Conservation (phyloP, 345 rosid species). For the Laguncularia racemosa region DNA sequence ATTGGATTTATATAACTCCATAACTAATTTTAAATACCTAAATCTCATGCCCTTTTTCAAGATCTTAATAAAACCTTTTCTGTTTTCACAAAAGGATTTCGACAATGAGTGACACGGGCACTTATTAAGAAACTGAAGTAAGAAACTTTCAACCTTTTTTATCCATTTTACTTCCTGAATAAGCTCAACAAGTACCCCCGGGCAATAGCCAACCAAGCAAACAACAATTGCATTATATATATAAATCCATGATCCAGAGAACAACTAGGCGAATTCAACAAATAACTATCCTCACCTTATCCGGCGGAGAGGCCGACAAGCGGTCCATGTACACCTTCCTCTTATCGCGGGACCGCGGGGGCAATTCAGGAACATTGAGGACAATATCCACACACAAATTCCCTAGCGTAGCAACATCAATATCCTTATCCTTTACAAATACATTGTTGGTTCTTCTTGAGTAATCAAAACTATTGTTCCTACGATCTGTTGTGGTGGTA, state of each 20-base stretch:
- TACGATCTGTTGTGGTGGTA: constrained; percentile 13
- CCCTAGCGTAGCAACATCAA: constrained; percentile 81
- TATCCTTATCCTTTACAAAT: constrained; percentile 21
- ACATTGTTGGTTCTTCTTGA: not conserved
- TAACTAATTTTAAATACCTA: too few relatives aligned
- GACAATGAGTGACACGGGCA: too few relatives aligned
- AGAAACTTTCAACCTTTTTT: too few relatives aligned
- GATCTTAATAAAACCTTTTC: too few relatives aligned
- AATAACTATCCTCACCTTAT: constrained; percentile 41
- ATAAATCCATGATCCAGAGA: not conserved
- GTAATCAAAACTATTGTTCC: constrained; percentile 10
- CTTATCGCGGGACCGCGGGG: constrained; percentile 47
- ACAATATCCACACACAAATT: constrained; percentile 95
- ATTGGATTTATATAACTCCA: too few relatives aligned
- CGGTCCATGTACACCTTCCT: constrained; percentile 66
- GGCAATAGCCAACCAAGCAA: too few relatives aligned
- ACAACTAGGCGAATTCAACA: not conserved
- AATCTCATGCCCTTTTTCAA: too few relatives aligned
- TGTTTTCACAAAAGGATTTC: too few relatives aligned
- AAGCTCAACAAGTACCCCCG: too few relatives aligned
- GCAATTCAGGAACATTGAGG: constrained; percentile 71
- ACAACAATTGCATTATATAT: too few relatives aligned
- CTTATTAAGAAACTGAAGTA: too few relatives aligned
- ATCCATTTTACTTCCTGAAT: not conserved
- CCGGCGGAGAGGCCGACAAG: constrained; percentile 70